Conservation (phyloP, 192 early-diverging fungal genomes). For the Funneliformis mosseae region DNA sequence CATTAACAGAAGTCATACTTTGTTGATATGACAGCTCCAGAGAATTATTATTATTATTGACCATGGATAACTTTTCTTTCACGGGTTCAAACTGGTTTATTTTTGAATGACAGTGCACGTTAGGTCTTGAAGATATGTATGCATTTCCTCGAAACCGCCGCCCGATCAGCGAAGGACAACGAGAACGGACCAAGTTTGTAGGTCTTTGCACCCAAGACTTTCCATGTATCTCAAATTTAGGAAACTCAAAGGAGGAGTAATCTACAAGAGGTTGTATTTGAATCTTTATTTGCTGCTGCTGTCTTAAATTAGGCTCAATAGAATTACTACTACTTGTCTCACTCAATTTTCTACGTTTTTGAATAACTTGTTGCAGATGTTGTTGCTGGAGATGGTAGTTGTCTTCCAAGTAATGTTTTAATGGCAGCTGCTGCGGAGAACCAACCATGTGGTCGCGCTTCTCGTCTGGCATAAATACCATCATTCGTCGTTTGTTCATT, state of each 20-base stretch:
- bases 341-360: slow-evolving; percentile 13
- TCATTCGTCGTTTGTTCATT: slow-evolving; percentile 1
- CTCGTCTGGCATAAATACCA: not conserved
- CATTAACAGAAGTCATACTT: not conserved
- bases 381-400: not conserved
- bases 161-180: not conserved
- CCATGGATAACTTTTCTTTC: not conserved
- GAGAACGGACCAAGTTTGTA: not conserved
- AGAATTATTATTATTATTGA: not conserved
- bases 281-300: not conserved
- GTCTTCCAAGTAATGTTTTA: not conserved
- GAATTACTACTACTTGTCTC: not conserved
- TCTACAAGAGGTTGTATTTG: not conserved
- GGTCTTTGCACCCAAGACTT: not conserved
- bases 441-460: not conserved
- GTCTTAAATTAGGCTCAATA: not conserved
- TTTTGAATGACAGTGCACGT: not conserved
- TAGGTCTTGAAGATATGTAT: not conserved
- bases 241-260: not conserved
- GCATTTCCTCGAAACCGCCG: not conserved
- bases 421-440: not conserved
- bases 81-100: not conserved
- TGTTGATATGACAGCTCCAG: not conserved
- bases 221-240: not conserved
- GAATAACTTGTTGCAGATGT: not conserved